Conservation (phyloP, 192 early-diverging fungal species). For the Coemansia sp. region DNA sequence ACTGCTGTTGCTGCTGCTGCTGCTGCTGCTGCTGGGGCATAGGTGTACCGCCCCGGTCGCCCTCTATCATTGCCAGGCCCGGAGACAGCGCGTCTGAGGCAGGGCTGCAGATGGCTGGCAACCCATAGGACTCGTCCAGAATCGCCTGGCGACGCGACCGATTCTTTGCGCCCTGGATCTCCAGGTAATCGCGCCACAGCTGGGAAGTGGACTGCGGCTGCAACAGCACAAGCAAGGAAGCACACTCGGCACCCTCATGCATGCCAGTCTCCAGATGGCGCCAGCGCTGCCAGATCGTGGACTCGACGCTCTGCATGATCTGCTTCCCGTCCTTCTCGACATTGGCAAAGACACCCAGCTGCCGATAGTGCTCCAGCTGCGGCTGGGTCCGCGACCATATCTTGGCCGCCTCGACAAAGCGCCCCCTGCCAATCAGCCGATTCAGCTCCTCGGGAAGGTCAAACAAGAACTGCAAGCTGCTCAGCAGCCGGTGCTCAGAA, state of each 20-base stretch:
- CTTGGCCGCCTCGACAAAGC: constrained; percentile 70
- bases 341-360: constrained; percentile 67
- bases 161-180: constrained; percentile 37
- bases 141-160: constrained; percentile 10
- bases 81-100: not conserved
- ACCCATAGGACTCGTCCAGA: constrained; percentile 17
- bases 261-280: constrained; percentile 12
- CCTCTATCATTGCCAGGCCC: not conserved
- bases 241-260: constrained; percentile 32
- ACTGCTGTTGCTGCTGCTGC: not conserved
- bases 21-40: no score
- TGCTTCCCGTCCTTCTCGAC: constrained; percentile 75
- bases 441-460: constrained; percentile 74
- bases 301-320: constrained; percentile 68
- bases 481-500: constrained; percentile 63
- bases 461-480: constrained; percentile 83
- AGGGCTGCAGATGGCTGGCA: constrained; percentile 1
- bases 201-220: constrained; percentile 12
- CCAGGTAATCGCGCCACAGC: constrained; percentile 39
- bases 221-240: constrained; percentile 36
- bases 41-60: no score
- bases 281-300: constrained; percentile 52
- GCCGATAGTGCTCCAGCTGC: constrained; percentile 71
- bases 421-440: constrained; percentile 50
- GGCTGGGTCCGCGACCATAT: constrained; percentile 66